Percentiles rank a stretch among this genome's conserved stretches.
These are phyloP conservation scores for Apocynum venetum DNA, from an alignment of 257 asterid species.

Conservation along the genomic window DNA sequence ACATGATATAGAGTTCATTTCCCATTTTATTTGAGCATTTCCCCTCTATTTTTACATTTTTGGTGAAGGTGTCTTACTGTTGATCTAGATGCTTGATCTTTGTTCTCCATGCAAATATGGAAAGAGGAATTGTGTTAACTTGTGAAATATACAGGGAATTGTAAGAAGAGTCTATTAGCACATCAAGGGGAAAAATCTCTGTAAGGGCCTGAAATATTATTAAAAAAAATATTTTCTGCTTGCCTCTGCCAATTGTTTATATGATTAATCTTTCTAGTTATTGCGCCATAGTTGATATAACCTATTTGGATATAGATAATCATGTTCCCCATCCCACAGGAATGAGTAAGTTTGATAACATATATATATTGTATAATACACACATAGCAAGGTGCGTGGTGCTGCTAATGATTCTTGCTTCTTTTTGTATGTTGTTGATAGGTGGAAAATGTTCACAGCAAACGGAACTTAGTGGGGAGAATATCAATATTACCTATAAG, in stretches of 20 bases:
- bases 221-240: neutral
- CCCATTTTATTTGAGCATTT: neutral
- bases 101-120: neutral
- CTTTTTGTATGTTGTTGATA: slow-evolving; percentile 29
- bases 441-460: slow-evolving; percentile 98
- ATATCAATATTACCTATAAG: slow-evolving; percentile 92
- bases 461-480: slow-evolving; percentile 96
- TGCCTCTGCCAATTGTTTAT: neutral
- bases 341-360: neutral
- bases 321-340: neutral
- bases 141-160: neutral
- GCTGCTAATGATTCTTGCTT: slow-evolving; percentile 8
- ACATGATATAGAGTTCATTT: neutral
- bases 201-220: neutral
- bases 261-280: neutral
- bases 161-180: neutral
- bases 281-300: neutral
- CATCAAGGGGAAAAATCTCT: neutral
- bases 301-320: neutral
- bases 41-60: neutral
- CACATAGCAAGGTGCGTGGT: neutral
- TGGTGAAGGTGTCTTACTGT: neutral
- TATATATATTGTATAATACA: neutral
- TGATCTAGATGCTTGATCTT: neutral
- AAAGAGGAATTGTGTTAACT: no score